A percentile compares a stretch with the other conserved stretches of the same genome.
These are phyloP conservation scores for Cephaloascus fragrans DNA, from an alignment of 805 yeast genomes.

Conservation along the genomic window DNA sequence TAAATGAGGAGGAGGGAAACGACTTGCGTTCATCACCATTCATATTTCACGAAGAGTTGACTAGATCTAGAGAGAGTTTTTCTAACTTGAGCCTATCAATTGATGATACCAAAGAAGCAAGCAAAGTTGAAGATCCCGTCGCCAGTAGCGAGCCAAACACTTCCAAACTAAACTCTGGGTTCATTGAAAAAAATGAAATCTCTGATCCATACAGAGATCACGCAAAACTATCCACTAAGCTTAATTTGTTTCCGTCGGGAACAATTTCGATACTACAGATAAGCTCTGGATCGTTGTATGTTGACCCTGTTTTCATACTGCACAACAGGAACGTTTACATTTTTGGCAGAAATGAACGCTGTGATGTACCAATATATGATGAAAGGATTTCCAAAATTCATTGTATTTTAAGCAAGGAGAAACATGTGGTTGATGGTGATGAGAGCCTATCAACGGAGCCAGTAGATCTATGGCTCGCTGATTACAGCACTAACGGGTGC, in stretches of 20 bases:
- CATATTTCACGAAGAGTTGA: background rate
- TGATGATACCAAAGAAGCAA: background rate
- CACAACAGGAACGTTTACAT: slow-evolving; percentile 60
- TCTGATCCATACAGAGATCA: background rate
- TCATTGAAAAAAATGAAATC: background rate
- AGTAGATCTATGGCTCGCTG: slow-evolving; percentile 74
- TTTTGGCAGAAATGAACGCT: slow-evolving; percentile 62
- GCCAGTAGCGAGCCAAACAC: background rate
- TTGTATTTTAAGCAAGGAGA: slow-evolving; percentile 54
- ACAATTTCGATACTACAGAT: slow-evolving; percentile 57
- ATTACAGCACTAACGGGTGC: slow-evolving; percentile 74
- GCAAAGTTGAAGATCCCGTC: background rate
- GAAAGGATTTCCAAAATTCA: slow-evolving; percentile 78
- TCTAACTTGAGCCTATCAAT: background rate
- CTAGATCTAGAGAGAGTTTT: background rate
- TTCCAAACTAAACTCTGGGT: background rate
- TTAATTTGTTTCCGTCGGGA: slow-evolving; percentile 34
- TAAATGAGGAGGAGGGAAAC: background rate
- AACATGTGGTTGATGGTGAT: slow-evolving; percentile 46
- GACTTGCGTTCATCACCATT: background rate
- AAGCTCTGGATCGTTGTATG: slow-evolving; percentile 31
- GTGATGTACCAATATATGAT: slow-evolving; percentile 57
- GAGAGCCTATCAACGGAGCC: slow-evolving; percentile 68
- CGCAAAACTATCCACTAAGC: slow-evolving; percentile 8
- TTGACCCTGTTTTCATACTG: slow-evolving; percentile 43